phyloP scores from a whole-genome alignment of 768 basidiomycete species.

The Termitomyces bulborhizus region DNA sequence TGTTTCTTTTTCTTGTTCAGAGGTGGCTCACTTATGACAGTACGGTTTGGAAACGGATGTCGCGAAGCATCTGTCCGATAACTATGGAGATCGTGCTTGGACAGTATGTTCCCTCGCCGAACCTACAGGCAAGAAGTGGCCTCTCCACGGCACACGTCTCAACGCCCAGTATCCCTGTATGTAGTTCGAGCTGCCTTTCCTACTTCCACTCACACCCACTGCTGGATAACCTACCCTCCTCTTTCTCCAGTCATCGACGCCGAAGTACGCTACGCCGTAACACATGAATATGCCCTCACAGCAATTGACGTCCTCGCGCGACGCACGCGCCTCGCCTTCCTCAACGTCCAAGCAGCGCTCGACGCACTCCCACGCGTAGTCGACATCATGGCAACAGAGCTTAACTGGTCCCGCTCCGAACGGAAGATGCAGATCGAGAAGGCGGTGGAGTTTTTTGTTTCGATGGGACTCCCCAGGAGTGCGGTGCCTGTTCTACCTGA shows the following conservation, averaged over 20 bases:
- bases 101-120: constrained; percentile 56
- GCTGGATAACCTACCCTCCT: too few species aligned
- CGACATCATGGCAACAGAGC: constrained; percentile 85
- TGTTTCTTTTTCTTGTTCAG: not conserved
- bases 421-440: constrained; percentile 51
- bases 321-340: constrained; percentile 86
- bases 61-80: constrained; percentile 25
- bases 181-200: constrained; percentile 13
- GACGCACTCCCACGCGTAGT: constrained; percentile 82
- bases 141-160: constrained; percentile 77
- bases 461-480: constrained; percentile 73
- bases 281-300: constrained; percentile 89
- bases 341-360: constrained; percentile 83
- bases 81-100: constrained; percentile 97
- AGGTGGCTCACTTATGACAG: constrained; percentile 26
- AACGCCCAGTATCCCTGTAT: constrained; percentile 70
- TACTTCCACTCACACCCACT: not conserved
- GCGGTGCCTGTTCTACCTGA: constrained; percentile 31
- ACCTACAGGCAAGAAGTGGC: constrained; percentile 75
- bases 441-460: constrained; percentile 63
- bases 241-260: constrained; percentile 72
- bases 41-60: constrained; percentile 90
- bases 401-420: constrained; percentile 64
- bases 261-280: constrained; percentile 84
- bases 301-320: constrained; percentile 91